Evolutionary conservation across 129 eudicot genomes (phyloP).

Genomic region (Tanacetum coccineum): DNA sequence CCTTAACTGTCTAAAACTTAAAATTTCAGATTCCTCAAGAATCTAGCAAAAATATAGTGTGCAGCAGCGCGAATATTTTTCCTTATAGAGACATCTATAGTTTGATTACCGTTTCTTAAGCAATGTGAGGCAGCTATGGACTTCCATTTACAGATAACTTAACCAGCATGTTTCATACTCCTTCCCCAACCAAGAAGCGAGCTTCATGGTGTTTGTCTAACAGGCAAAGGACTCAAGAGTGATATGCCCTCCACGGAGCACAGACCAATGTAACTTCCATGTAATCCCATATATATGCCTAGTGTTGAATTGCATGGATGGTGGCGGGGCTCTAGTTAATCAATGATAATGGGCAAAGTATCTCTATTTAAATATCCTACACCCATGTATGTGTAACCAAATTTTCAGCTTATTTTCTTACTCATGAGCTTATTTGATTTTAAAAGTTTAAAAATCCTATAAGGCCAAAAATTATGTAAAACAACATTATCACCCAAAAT

Average conservation of each 20-base stretch:
- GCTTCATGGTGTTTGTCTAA: background rate
- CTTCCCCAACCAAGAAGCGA: background rate
- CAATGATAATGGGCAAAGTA: too few species aligned
- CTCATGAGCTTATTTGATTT: too few species aligned
- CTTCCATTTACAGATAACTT: background rate
- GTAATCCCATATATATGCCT: background rate
- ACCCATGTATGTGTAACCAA: too few species aligned
- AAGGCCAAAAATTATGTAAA: too few species aligned
- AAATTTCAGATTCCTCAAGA: background rate
- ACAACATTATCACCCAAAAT: too few species aligned
- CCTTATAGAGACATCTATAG: constrained; percentile 9
- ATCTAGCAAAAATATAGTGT: constrained; percentile 3
- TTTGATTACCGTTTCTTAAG: constrained; percentile 10
- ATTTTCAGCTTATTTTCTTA: too few species aligned
- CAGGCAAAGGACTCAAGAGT: background rate
- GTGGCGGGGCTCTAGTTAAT: background rate
- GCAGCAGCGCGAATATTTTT: background rate
- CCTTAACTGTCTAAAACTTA: background rate
- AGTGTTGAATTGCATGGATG: background rate
- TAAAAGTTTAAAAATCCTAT: too few species aligned
- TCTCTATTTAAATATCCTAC: too few species aligned
- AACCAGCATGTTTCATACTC: background rate
- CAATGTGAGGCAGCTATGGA: background rate
- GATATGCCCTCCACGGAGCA: background rate
- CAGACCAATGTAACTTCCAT: constrained; percentile 2